These are phyloP conservation scores for Dillenia suffruticosa DNA, from an alignment of 164 flowering plant species.

Conservation along the genomic window DNA sequence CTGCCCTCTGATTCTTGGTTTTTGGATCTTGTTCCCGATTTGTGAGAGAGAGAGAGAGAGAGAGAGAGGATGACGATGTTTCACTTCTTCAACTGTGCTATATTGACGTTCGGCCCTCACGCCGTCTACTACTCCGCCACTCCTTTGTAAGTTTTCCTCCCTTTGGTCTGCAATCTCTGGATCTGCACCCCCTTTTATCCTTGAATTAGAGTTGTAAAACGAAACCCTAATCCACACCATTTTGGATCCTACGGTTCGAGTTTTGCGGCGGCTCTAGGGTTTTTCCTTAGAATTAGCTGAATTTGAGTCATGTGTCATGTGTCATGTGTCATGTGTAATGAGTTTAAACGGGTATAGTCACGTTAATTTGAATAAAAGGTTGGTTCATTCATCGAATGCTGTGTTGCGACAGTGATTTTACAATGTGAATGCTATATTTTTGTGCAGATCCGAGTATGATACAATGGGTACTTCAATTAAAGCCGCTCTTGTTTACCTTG, in stretches of 20 bases:
- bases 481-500: constrained; percentile 86
- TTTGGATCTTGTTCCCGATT: no score
- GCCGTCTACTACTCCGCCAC: constrained; percentile 98
- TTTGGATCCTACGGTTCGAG: no score
- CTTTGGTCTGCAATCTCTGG: not conserved
- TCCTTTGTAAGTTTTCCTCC: constrained; percentile 54
- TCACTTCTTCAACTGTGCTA: constrained; percentile 98
- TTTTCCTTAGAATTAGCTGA: not conserved
- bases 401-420: no score
- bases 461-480: constrained; percentile 88
- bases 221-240: constrained; percentile 4
- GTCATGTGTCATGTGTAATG: no score
- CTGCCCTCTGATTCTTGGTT: no score
- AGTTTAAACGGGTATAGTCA: no score
- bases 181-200: not conserved
- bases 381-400: not conserved
- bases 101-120: constrained; percentile 95
- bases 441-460: constrained; percentile 92
- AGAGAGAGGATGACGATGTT: constrained; percentile 70
- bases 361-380: not conserved
- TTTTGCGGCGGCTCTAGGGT: not conserved
- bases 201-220: not conserved
- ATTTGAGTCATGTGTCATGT: no score
- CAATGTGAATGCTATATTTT: not conserved
- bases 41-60: constrained; percentile 7